Conservation (phyloP, 2,329 filamentous ascomycete genomes). For the Aspergillus sp. region DNA sequence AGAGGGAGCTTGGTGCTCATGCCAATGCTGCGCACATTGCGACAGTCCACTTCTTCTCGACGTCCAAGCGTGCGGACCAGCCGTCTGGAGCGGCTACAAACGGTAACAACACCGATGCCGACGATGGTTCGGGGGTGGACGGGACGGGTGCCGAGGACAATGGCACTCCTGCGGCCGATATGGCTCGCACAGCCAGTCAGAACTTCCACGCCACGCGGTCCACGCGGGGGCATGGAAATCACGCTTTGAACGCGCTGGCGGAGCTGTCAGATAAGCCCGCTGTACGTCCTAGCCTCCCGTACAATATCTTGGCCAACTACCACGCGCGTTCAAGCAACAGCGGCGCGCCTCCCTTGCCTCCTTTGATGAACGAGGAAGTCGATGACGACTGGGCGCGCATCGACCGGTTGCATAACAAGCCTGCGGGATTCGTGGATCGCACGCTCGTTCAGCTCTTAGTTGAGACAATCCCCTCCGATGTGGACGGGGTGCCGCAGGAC, state of each 20-base stretch:
- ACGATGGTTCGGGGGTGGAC: constrained; percentile 39
- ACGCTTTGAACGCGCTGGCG: constrained; percentile 57
- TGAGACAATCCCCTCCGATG: constrained; percentile 33
- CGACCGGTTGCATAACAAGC: constrained; percentile 41
- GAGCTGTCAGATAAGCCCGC: constrained; percentile 56
- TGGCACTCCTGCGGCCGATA: constrained; percentile 53
- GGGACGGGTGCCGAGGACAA: constrained; percentile 45
- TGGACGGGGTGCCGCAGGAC: constrained; percentile 35
- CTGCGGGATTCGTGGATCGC: constrained; percentile 45
- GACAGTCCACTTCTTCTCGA: constrained; percentile 60
- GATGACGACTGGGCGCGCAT: constrained; percentile 50
- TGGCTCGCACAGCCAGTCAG: constrained; percentile 62
- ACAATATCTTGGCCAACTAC: constrained; percentile 50
- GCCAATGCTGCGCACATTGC: constrained; percentile 64
- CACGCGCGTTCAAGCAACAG: constrained; percentile 47
- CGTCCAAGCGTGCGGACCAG: constrained; percentile 51
- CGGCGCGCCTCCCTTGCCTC: constrained; percentile 43
- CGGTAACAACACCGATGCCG: constrained; percentile 45
- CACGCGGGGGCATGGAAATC: constrained; percentile 54
- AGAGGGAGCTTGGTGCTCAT: constrained; percentile 65
- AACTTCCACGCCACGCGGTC: constrained; percentile 59
- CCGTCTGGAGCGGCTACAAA: constrained; percentile 41
- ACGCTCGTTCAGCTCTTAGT: constrained; percentile 44
- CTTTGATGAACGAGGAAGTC: constrained; percentile 50
- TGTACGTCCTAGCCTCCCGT: constrained; percentile 48